A percentile compares a stretch with the other conserved stretches of the same genome.
Conservation (phyloP, 352 stramenopile species). For the Plasmopara viticola region DNA sequence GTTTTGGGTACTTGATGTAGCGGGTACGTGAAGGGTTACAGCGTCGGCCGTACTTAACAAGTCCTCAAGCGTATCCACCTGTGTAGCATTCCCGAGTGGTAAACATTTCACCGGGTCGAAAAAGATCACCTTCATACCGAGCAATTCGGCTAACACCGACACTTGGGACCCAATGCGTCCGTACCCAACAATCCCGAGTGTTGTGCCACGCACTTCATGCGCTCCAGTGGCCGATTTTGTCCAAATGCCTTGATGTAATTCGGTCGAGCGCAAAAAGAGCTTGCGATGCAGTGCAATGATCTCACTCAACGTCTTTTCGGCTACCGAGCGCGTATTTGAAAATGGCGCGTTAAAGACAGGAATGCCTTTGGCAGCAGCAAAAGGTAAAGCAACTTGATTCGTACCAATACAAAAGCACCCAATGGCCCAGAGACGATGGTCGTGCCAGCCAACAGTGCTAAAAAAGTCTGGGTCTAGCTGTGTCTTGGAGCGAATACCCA, state of each 20-base stretch:
- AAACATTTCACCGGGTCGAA: constrained; percentile 89
- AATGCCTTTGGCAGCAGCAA: constrained; percentile 54
- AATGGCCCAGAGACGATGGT: constrained; percentile 70
- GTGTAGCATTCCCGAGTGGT: constrained; percentile 65
- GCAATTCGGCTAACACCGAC: constrained; percentile 69
- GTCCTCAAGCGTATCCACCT: constrained; percentile 81
- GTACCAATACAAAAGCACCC: constrained; percentile 83
- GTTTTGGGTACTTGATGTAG: constrained; percentile 88
- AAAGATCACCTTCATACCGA: constrained; percentile 94
- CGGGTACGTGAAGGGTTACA: constrained; percentile 94
- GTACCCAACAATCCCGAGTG: constrained; percentile 74
- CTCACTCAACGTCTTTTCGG: constrained; percentile 79
- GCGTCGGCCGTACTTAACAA: constrained; percentile 86
- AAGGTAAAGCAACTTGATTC: constrained; percentile 66
- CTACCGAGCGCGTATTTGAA: constrained; percentile 81
- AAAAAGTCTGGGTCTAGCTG: constrained; percentile 76
- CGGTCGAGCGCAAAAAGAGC: constrained; percentile 70
- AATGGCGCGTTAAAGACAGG: constrained; percentile 84
- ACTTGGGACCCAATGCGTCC: constrained; percentile 80
- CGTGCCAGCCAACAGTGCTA: constrained; percentile 67
- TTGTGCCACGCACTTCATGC: constrained; percentile 78
- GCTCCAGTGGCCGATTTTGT: constrained; percentile 72
- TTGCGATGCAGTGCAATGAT: constrained; percentile 80
- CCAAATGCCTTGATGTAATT: constrained; percentile 72
- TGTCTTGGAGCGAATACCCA: constrained; percentile 81